These are phyloP conservation scores for Coemansia sp. DNA, from an alignment of 192 early-diverging fungal genomes.

Conservation along the genomic window DNA sequence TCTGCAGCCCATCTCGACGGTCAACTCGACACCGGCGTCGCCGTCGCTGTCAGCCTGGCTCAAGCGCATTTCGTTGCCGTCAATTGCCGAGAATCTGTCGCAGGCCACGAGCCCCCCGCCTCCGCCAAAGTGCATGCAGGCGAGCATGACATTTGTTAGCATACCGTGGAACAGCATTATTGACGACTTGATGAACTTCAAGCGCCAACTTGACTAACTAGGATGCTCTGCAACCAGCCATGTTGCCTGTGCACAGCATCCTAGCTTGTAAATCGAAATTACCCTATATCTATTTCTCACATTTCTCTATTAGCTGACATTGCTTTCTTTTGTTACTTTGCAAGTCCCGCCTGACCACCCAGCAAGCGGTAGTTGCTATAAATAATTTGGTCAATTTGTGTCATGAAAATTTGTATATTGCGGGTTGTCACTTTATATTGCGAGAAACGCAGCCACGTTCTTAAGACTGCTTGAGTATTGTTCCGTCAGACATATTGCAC, in stretches of 20 bases:
- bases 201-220: slow-evolving; percentile 50
- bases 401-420: background rate
- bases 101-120: slow-evolving; percentile 55
- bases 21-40: slow-evolving; percentile 51
- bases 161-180: slow-evolving; percentile 90
- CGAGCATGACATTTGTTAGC: slow-evolving; percentile 91
- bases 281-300: background rate
- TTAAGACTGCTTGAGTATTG: background rate
- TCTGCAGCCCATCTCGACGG: slow-evolving; percentile 38
- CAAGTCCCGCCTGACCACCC: slow-evolving; percentile 5
- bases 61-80: slow-evolving; percentile 57
- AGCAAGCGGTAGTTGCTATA: background rate
- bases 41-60: slow-evolving; percentile 54
- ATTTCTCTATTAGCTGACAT: too few relatives aligned
- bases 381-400: background rate
- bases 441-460: background rate
- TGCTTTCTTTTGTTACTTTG: too few relatives aligned
- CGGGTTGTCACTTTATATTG: background rate
- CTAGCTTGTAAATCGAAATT: slow-evolving; percentile 15
- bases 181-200: slow-evolving; percentile 52
- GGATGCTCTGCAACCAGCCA: background rate
- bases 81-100: slow-evolving; percentile 55
- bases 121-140: slow-evolving; percentile 70
- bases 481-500: background rate
- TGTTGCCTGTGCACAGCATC: background rate